Conservation (phyloP, 2,329 filamentous ascomycete genomes). For the Colletotrichum zoysiae region DNA sequence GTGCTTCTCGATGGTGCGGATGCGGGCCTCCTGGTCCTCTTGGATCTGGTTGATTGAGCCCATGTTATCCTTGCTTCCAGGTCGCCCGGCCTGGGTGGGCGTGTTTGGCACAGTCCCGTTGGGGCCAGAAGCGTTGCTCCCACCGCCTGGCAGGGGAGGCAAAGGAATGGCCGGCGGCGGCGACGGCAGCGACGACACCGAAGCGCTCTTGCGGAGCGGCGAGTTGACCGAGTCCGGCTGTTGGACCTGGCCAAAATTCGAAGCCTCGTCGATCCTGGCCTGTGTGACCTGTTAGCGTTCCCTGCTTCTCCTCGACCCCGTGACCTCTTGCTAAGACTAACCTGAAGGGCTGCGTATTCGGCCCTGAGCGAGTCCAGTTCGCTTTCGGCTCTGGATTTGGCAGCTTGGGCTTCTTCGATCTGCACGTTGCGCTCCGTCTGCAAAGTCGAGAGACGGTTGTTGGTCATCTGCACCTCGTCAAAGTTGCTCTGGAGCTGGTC, state of each 20-base stretch:
- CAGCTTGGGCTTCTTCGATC: constrained; percentile 81
- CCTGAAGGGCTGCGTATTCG: constrained; percentile 83
- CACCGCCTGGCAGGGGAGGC: constrained; percentile 82
- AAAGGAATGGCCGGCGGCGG: constrained; percentile 97
- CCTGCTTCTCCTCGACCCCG: neutral
- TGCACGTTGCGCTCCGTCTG: constrained; percentile 80
- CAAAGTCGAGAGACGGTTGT: constrained; percentile 86
- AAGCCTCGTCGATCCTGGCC: constrained; percentile 55
- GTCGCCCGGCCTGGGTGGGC: constrained; percentile 70
- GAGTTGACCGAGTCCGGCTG: constrained; percentile 72
- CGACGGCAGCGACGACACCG: constrained; percentile 87
- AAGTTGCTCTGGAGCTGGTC: constrained; percentile 96
- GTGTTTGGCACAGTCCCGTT: constrained; percentile 61
- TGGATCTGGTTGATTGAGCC: constrained; percentile 80
- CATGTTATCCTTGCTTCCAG: constrained; percentile 81
- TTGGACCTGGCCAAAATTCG: constrained; percentile 57
- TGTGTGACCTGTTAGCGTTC: constrained; percentile 56
- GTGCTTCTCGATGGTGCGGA: constrained; percentile 96
- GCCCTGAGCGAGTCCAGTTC: constrained; percentile 77
- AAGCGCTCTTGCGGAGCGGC: constrained; percentile 86
- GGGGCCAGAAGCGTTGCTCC: constrained; percentile 58
- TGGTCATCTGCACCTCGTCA: constrained; percentile 88
- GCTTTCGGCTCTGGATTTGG: constrained; percentile 71
- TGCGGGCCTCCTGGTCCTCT: constrained; percentile 95
- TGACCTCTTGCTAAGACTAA: constrained; percentile 57